Base-by-base conservation (phyloP, 2,329 filamentous ascomycete genomes). In the Parascedosporium putredinis region DNA sequence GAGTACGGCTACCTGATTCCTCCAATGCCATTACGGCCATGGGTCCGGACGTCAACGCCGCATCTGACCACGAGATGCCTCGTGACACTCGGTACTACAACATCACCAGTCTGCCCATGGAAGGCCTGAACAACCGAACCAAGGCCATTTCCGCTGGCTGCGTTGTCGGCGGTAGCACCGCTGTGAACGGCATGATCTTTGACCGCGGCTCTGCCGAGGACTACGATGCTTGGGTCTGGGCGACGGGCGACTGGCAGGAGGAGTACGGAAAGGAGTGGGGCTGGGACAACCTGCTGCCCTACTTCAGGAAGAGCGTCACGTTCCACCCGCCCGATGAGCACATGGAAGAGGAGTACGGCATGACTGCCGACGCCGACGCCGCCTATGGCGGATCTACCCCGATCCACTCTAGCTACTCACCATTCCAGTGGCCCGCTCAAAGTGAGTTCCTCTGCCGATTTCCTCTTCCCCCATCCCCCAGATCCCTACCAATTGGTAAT, bases 1-100 rank as follows among this genome's bases (percentile, higher is more conserved):
- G 56, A 58, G 34, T 53, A 55, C 31, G 56, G 56, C 14, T 46
- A 54, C 25, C 52, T 54, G 12, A 53, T 51, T 22, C 29, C 36
- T 53, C 49, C 16, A 43, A 50, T 42, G 36, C 43, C 27, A 50
- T 54, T 10, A 47, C 48, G 3, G 29, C 48, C 24, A 45, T 45
- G 34, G 48, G 54, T 23, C 25, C 31, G 16, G 45, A 18, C 18
- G 16, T 20, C 2, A 42, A 24, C 20, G 12, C 23, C 25, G 9
- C 25, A 42, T 49, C 51, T 31, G 52, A 54, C n/a, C 55, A 57
- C 38, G 47, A 49, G 16, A 40, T 42, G 16, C 55, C 55, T 16
- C 53, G 51, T 24, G 56, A 50, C 54, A 58, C 55, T 47, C 58
- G 51, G 49, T 52, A 50, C 58, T 60, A 55, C 52, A 58, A 58